These are phyloP conservation scores for Claviceps spartinae DNA, from an alignment of 2,329 filamentous ascomycete species.

Conservation along the genomic window DNA sequence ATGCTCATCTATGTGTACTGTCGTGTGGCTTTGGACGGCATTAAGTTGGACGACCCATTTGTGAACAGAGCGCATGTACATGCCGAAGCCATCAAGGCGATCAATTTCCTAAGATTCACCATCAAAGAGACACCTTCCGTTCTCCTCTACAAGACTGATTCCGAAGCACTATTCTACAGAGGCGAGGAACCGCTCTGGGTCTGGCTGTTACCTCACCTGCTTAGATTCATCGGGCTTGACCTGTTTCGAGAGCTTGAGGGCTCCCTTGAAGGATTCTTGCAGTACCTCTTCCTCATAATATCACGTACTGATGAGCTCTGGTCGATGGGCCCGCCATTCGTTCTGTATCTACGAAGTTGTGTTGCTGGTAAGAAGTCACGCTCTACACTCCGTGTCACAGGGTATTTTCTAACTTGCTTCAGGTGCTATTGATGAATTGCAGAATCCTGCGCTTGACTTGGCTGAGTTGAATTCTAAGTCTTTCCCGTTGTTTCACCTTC, in stretches of 20 bases:
- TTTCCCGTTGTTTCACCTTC: constrained; percentile 20
- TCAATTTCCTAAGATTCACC: constrained; percentile 64
- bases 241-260: constrained; percentile 32
- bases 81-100: constrained; percentile 53
- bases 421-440: constrained; percentile 23
- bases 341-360: constrained; percentile 34
- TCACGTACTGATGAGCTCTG: constrained; percentile 33
- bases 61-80: constrained; percentile 40
- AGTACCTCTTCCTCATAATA: constrained; percentile 32
- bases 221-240: constrained; percentile 41
- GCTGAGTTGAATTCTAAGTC: constrained; percentile 18
- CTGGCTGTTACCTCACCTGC: constrained; percentile 48
- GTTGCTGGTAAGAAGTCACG: constrained; percentile 26
- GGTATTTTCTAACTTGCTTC: constrained; percentile 7
- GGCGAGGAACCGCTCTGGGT: constrained; percentile 50
- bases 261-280: constrained; percentile 40
- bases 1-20: constrained; percentile 76
- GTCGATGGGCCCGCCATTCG: constrained; percentile 30
- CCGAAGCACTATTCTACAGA: constrained; percentile 32
- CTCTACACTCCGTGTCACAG: not conserved
- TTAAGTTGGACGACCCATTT: constrained; percentile 57
- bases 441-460: constrained; percentile 16
- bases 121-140: constrained; percentile 62
- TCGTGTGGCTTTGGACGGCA: constrained; percentile 60
- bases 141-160: constrained; percentile 34